Base-by-base conservation (phyloP, 2,329 filamentous ascomycete species). In the Teratosphaeria nubilosa region DNA sequence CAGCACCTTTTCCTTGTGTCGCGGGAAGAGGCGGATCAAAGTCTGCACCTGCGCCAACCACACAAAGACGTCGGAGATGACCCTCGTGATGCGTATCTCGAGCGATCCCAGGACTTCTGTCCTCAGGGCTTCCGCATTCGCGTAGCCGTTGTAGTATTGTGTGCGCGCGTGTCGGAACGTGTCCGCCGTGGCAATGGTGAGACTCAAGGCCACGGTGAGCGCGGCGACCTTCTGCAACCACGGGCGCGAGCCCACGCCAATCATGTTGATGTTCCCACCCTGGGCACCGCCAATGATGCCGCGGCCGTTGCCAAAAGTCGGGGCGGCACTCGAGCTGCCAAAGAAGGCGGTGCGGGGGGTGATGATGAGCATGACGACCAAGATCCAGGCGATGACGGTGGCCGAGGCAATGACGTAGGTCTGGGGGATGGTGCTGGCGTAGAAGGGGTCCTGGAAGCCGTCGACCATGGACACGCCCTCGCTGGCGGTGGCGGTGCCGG, bases 1-100 rank as follows among this genome's bases (percentile, higher is more conserved):
- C 64, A 97, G 89, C 56, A 97, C 86, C 75, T 97, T 97, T 75
- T 99, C 94, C 69, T 95, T 89, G 69, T 97, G 92, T 34, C 94
- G 89, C 7, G 94, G 94, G 66, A 99, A 99, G 1, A 99, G 80
- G 56, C 94, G 87, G 66, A 97, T 97, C 59, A 99, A 76, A 0
- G 94, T 99, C 76, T 99, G 94, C 1, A 95, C 92, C 74, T 99
- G 94, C 1, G 94, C 94, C 45, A 99, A 84, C 92, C 94, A 97
- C 31, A 99, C 80, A 72, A 97, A 97, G 0, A 94, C 91, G 73
- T 96, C 91, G 20, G 92, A 97, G 63, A 99, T 90, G 65, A 97
- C 84, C 63, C 91, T 87, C 60, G 95, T 92, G 60, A 95, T 83
- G 65, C 94, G 90, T 63, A 99, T 86, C 72, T 96, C 88, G 61